Evolutionary conservation across 768 basidiomycete genomes (phyloP), one percentile per base, ranked within the genome.

Genomic region (Boletus rubescentipes): DNA sequence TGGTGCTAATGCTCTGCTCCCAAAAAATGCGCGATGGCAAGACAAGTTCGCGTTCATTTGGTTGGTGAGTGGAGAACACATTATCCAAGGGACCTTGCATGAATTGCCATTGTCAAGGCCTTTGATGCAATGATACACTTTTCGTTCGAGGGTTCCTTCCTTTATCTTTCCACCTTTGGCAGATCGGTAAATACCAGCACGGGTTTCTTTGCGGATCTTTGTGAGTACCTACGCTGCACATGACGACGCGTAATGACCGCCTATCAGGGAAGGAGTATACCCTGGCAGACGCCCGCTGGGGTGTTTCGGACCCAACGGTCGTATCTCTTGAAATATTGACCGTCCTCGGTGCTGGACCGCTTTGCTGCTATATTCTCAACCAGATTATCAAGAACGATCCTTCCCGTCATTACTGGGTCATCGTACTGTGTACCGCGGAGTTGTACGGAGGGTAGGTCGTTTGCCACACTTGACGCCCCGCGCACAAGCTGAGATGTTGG

Each of bases 301-400:
- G 89, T 14, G 65, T 78, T 40, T 75, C 90, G 0, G 91, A 94
- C 63, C 81, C 88, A 1, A 87, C 86, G 1, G 78, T 93, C 47
- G 89, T 94, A 41, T 85, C 90, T 7, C 82, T 94, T 32, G 91
- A 94, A 67, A 68, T 93, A 51, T 75, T 94, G 57, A 94, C 91
- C 7, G 91, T 93, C 11, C 77, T 93, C 32, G 73, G 72, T 20
- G 87, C 81, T 16, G 91, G 85, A 0, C 87, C 90, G 0, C 65
- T 93, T 50, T 87, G 86, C 65, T 84, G 79, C 67, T 89, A 85
- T 56, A 83, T 91, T 60, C 73, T 89, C 37, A 79, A 80, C 55
- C 84, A 85, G 65, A 76, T 93, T 21, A 71, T 83, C 21, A 79
- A 75, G 42, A 71, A 81, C 23, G 87, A 92, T 60, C 84, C 84